Evolutionary conservation across 1,284 basidiomycete species (phyloP).

Genomic region (Ceratobasidium sp.): DNA sequence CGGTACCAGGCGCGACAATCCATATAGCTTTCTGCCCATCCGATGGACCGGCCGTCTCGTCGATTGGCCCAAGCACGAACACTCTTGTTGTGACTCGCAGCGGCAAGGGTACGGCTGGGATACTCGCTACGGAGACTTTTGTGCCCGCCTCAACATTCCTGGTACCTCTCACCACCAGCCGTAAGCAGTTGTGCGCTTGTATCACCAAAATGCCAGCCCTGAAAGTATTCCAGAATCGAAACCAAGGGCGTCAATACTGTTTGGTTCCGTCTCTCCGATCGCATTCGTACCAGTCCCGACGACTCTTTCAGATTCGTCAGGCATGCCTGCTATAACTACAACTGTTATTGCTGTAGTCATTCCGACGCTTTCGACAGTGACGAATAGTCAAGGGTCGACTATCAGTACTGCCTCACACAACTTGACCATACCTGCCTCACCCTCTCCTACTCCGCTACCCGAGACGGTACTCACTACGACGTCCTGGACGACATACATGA

Average conservation of each 20-base stretch:
- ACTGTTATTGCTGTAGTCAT: neutral
- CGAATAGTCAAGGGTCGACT: neutral
- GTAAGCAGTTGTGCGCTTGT: too few relatives aligned
- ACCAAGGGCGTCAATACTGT: too few relatives aligned
- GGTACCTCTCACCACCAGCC: too few relatives aligned
- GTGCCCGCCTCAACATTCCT: too few relatives aligned
- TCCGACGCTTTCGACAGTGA: neutral
- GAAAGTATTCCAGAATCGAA: too few relatives aligned
- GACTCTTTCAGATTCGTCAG: neutral
- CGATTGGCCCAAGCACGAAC: neutral
- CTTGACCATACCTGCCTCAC: too few relatives aligned
- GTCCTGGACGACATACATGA: too few relatives aligned
- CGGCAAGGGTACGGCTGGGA: neutral
- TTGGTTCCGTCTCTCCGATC: too few relatives aligned
- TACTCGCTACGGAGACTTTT: neutral
- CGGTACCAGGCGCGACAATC: neutral
- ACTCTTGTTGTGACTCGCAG: neutral
- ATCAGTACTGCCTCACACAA: too few relatives aligned
- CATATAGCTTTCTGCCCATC: conserved; percentile 16
- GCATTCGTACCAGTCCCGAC: neutral
- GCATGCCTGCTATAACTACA: neutral
- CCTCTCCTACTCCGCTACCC: too few relatives aligned
- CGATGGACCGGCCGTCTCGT: neutral
- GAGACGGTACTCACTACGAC: too few relatives aligned
- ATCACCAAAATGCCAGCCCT: too few relatives aligned